Base-by-base conservation (phyloP, 2,329 filamentous ascomycete species). In the Sarocladium kiliense region DNA sequence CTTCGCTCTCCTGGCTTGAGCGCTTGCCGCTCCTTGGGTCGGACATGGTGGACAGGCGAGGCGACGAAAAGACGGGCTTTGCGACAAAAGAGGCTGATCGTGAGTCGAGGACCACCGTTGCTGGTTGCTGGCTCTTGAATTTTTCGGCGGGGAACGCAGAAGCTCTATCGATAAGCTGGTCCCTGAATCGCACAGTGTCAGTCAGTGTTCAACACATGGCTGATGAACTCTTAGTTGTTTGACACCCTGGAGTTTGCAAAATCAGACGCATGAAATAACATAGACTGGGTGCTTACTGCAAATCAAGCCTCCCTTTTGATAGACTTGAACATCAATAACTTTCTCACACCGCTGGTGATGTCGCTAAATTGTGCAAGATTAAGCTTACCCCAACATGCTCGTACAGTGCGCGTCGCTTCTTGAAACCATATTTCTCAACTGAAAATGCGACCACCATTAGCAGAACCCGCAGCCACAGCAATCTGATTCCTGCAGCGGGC, bases 1-100 rank as follows among this genome's bases (percentile, higher is more conserved):
- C 72, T 53, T 77, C 74, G 49, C 65, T 63, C 58, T 78, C 76
- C 53, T 72, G 68, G 61, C 71, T 77, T 53, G 67, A 66, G 60
- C 77, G 72, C 66, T 79, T 80, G 54, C 65, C 69, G 61, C 65
- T 68, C 59, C 58, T 68, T 34, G 53, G 56, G 57, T 76, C 72
- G 57, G 71, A 70, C 76, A 78, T 78, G 56, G 32, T 64, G 37
- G 32, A 41, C 50, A 56, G 50, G 53, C 41, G 49, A 45, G 47
- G 47, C 44, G 55, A 37, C 44, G 49, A 39, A 32, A 37, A 39
- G 54, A 51, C 21, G 41, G 32, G 50, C 7, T 53, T 53, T 53
- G 50, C 50, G 50, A 53, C 50, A 41, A 41, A 25, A 18, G n/a
- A 36, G n/a, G 30, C 32, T 58, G 58, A 53, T 39, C 50, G 11